A percentile compares a stretch with the other conserved stretches of the same genome.
Evolutionary conservation across 805 yeast species (phyloP).

Genomic region (Zygosaccharomyces lentus): DNA sequence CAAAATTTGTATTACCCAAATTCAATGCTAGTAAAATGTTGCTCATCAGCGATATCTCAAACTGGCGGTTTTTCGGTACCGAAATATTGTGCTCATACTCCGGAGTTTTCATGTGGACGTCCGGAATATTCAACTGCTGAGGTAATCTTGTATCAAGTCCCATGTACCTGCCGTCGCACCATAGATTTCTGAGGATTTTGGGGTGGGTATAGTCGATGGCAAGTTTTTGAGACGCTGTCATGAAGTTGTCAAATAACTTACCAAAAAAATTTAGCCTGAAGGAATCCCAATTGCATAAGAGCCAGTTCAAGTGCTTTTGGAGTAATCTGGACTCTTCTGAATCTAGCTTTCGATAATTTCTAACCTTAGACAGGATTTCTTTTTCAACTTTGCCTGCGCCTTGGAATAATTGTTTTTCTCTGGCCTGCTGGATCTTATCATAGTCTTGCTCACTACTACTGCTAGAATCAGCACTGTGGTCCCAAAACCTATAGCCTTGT

Average conservation of each 20-base stretch:
- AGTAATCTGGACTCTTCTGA: slow-evolving; percentile 40
- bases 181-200: slow-evolving; percentile 50
- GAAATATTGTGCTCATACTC: slow-evolving; percentile 27
- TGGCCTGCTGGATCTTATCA: slow-evolving; percentile 24
- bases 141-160: slow-evolving; percentile 26
- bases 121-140: slow-evolving; percentile 12
- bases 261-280: slow-evolving; percentile 48
- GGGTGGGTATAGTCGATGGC: slow-evolving; percentile 54
- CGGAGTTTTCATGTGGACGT: slow-evolving; percentile 23
- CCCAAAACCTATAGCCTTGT: slow-evolving; percentile 39
- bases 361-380: slow-evolving; percentile 22
- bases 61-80: slow-evolving; percentile 35
- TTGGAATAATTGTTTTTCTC: slow-evolving; percentile 32
- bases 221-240: slow-evolving; percentile 50
- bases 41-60: slow-evolving; percentile 43
- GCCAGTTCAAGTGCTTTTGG: slow-evolving; percentile 40
- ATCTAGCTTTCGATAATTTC: slow-evolving; percentile 39
- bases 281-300: slow-evolving; percentile 40
- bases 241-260: slow-evolving; percentile 46
- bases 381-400: slow-evolving; percentile 27
- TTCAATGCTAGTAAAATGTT: slow-evolving; percentile 47
- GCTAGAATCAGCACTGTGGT: slow-evolving; percentile 35
- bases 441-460: slow-evolving; percentile 19
- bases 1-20: slow-evolving; percentile 44
- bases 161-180: slow-evolving; percentile 41